Percentiles rank a stretch among this genome's conserved stretches.
These are phyloP conservation scores for Ascochyta rabiei DNA, from an alignment of 2,329 filamentous ascomycete genomes.

Conservation along the genomic window DNA sequence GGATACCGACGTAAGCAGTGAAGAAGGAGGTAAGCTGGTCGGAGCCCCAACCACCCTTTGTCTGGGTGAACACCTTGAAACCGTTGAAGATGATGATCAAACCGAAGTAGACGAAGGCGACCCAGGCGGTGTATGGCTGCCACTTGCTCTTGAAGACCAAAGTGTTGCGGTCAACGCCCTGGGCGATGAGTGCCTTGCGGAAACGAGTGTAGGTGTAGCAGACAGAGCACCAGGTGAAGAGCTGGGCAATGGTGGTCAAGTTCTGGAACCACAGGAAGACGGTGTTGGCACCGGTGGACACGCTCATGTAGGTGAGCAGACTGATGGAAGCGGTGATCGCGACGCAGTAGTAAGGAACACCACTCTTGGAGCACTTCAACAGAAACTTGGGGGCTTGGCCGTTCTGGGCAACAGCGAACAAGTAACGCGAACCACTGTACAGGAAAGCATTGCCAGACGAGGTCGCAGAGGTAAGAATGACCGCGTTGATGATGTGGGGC, in stretches of 20 bases:
- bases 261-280: constrained; percentile 74
- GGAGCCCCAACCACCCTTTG: constrained; percentile 43
- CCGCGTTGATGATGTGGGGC: constrained; percentile 75
- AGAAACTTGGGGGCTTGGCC: constrained; percentile 60
- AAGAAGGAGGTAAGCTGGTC: constrained; percentile 54
- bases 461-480: constrained; percentile 74
- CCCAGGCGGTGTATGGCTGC: constrained; percentile 63
- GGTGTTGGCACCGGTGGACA: constrained; percentile 52
- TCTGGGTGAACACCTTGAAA: constrained; percentile 61
- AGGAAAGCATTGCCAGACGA: constrained; percentile 73
- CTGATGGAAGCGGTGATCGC: constrained; percentile 49
- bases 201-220: constrained; percentile 66
- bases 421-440: constrained; percentile 58
- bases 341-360: constrained; percentile 52
- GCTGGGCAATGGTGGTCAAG: constrained; percentile 64
- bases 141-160: constrained; percentile 58
- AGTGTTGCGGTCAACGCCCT: constrained; percentile 61
- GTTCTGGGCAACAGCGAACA: constrained; percentile 58
- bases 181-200: constrained; percentile 51
- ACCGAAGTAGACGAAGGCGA: constrained; percentile 64
- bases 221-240: constrained; percentile 62
- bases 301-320: constrained; percentile 57
- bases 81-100: constrained; percentile 66
- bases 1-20: constrained; percentile 56
- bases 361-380: constrained; percentile 54